A percentile compares a stretch with the other conserved stretches of the same genome.
Evolutionary conservation across 331 rosid genomes (phyloP).

Genomic region (Acacia concinna): DNA sequence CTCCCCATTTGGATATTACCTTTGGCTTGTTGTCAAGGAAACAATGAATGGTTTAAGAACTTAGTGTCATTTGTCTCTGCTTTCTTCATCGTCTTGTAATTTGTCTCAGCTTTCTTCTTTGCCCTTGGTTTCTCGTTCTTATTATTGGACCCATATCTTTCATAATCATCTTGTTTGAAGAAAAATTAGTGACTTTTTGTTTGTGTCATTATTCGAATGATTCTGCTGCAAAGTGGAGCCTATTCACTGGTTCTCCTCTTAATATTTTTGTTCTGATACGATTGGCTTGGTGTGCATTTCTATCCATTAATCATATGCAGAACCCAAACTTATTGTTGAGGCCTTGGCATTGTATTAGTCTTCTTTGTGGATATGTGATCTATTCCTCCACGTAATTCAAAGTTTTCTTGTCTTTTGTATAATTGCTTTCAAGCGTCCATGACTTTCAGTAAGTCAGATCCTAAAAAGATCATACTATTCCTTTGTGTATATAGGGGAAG

Average conservation of each 20-base stretch:
- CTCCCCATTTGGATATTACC: constrained; percentile 1
- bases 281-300: not conserved
- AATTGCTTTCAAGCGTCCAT: constrained; percentile 4
- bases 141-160: not conserved
- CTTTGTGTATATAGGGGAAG: constrained; percentile 42
- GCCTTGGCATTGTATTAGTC: not conserved
- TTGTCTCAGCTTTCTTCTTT: constrained; percentile 7
- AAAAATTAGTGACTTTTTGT: not conserved
- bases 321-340: not conserved
- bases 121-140: not conserved
- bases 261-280: not conserved
- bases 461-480: not conserved
- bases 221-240: not conserved
- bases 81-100: constrained; percentile 19
- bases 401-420: constrained; percentile 10
- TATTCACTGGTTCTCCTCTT: not conserved
- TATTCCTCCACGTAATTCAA: not conserved
- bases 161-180: not conserved
- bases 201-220: not conserved
- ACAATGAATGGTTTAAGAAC: not conserved
- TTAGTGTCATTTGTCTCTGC: not conserved
- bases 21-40: not conserved
- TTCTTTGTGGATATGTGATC: not conserved
- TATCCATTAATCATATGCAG: not conserved
- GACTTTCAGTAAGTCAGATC: constrained; percentile 1